Evolutionary conservation across 2,329 filamentous ascomycete species (phyloP).

Genomic region (Graphium sp.): DNA sequence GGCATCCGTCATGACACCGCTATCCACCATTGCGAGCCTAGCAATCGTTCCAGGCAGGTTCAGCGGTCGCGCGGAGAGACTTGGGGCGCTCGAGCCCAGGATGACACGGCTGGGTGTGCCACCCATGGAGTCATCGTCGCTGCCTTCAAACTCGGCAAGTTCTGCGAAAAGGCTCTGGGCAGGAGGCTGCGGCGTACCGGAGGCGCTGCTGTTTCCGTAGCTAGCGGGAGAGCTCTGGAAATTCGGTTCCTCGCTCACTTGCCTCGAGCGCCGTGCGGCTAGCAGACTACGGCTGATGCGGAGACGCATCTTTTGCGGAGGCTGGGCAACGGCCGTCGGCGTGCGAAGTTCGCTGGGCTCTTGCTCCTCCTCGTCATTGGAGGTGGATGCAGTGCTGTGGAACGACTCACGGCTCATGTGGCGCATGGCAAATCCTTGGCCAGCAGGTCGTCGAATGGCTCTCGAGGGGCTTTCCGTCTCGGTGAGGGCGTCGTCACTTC

Average conservation of each 20-base stretch:
- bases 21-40: slow-evolving; percentile 40
- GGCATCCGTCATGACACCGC: slow-evolving; percentile 43
- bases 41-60: slow-evolving; percentile 31
- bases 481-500: slow-evolving; percentile 58
- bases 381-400: slow-evolving; percentile 79
- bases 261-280: slow-evolving; percentile 41
- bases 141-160: slow-evolving; percentile 62
- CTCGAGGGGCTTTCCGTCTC: slow-evolving; percentile 58
- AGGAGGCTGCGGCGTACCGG: slow-evolving; percentile 28
- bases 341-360: slow-evolving; percentile 39
- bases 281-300: slow-evolving; percentile 48
- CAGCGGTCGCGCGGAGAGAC: slow-evolving; percentile 22
- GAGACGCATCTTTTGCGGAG: slow-evolving; percentile 43
- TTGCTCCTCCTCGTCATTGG: slow-evolving; percentile 57
- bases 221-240: slow-evolving; percentile 44
- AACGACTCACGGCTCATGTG: slow-evolving; percentile 49
- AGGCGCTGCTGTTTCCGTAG: slow-evolving; percentile 28
- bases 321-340: slow-evolving; percentile 40
- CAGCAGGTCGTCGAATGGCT: slow-evolving; percentile 21
- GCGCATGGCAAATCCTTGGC: no score
- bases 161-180: slow-evolving; percentile 83
- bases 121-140: slow-evolving; percentile 52
- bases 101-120: slow-evolving; percentile 37
- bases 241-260: slow-evolving; percentile 39
- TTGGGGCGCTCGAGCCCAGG: slow-evolving; percentile 28